Evolutionary conservation across 2,329 filamentous ascomycete genomes (phyloP), one percentile per base, ranked within the genome.

Genomic region (Trichoderma aggressivum): DNA sequence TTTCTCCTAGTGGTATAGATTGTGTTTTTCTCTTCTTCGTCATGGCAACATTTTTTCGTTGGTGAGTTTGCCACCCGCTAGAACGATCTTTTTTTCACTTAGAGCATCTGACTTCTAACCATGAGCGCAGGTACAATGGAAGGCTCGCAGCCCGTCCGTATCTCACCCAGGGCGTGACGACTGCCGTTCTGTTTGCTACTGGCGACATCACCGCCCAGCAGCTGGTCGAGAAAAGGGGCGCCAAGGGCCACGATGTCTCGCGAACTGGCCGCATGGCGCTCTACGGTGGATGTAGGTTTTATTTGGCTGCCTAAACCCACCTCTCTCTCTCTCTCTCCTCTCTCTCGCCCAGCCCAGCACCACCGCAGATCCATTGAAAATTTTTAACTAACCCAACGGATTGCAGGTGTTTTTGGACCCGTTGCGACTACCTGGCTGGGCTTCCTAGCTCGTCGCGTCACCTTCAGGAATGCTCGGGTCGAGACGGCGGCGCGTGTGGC

Each of bases 191-290:
- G 74, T 99, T 98, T 80, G 94, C 92, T 71, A 93, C 94, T 16
- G 96, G 96, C 77, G 96, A 99, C 83, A 86, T 92, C 72, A 90
- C 97, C 75, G 94, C 96, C 47, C 96, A 99, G 83, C 95, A 98
- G 83, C 86, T 89, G 43, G 92, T 99, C 72, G 95, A 98, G 83
- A 91, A 90, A 81, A 90, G 87, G 77, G 94, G 94, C 21, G 75
- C 92, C 30, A 83, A 91, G 75, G 91, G 92, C 74, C 95, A 99
- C 80, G 91, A 95, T 78, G 76, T 89, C 47, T 83, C 84, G 32
- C 88, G 93, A 67, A 94, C 92, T 34, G 90, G 86, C 12, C 90
- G 93, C 76, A 96, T 97, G 93, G 89, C 89, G 56, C 83, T 91
- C 72, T 96, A 96, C 79, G 93, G 93, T 74, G 92, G 92, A 74